Evolutionary conservation across 176 grass and related monocot genomes (phyloP), one percentile per base, ranked within the genome.

Genomic region (Guadua angustifolia): DNA sequence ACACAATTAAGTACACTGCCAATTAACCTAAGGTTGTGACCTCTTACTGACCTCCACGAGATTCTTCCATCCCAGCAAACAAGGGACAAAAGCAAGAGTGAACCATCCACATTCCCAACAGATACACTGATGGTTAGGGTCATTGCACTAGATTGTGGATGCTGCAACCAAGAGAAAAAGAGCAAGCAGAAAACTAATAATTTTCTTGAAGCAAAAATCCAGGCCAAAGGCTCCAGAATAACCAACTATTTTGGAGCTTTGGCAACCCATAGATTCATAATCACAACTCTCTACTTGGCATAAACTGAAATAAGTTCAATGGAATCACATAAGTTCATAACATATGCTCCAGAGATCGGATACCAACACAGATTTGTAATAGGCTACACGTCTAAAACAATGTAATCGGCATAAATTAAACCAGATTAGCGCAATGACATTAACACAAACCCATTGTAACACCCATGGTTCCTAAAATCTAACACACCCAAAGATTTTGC

Each of bases 141-240:
- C 55, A 78, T 35, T 56, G 19, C 56, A 5, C 56, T 74, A 75
- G 33, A 61, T n/a, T 74, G 49, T 61, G n/a, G 39, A 44, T 80
- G 63, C 9, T 10, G 50, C 1, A 47, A 79, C 33, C 18, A 16
- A 80, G 11, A 62, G 33, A 70, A 47, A 32, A n/a, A 75, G 63
- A 71, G 12, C 69, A 68, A 74, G 8, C 21, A 57, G 55, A 22
- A 57, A 1, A 49, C 24, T 14, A 71, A 66, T 78, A 26, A 22
- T n/a, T 35, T 14, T 39, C 25, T 21, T 47, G 67, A 75, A 60
- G 21, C 33, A n/a, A 57, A 76, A 83, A 21, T 40, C 19, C 19
- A 50, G 47, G 13, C 15, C 14, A 53, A 17, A 51, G 19, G 51
- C 51, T 55, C 51, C 18, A 55, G 18, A 55, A 19, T 19, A 55